Percentiles rank a stretch among this genome's conserved stretches.
Conservation (phyloP, 2,329 filamentous ascomycete species). For the Botryotinia narcissicola region DNA sequence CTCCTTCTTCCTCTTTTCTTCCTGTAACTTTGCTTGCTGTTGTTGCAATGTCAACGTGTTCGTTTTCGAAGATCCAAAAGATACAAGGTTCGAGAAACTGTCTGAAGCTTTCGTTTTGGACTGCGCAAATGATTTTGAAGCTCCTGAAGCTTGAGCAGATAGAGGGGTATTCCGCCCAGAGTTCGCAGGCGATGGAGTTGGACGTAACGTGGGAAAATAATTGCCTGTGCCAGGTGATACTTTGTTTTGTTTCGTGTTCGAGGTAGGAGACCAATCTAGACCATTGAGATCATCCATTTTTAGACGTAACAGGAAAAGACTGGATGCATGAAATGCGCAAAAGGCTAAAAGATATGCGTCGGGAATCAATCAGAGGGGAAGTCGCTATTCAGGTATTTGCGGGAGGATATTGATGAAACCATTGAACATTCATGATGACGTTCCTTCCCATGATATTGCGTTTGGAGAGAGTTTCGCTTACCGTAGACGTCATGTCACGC, state of each 20-base stretch:
- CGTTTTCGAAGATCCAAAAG: slow-evolving; percentile 54
- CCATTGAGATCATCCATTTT: slow-evolving; percentile 62
- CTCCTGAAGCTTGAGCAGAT: slow-evolving; percentile 42
- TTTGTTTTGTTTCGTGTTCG: slow-evolving; percentile 40
- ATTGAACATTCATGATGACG: not conserved
- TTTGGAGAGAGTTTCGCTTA: not conserved
- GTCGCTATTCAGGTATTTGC: not conserved
- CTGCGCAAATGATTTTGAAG: slow-evolving; percentile 39
- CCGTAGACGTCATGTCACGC: not conserved
- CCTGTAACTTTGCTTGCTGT: slow-evolving; percentile 66
- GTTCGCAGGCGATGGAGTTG: slow-evolving; percentile 47
- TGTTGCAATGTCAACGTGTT: slow-evolving; percentile 77
- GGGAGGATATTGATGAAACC: not conserved
- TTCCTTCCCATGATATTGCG: slow-evolving; percentile 3
- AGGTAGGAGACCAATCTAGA: slow-evolving; percentile 54
- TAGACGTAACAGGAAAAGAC: slow-evolving; percentile 3
- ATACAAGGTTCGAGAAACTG: slow-evolving; percentile 75
- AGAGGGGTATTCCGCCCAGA: slow-evolving; percentile 58
- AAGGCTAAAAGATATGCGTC: not conserved
- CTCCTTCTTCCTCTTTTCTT: slow-evolving; percentile 68
- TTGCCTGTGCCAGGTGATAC: slow-evolving; percentile 44
- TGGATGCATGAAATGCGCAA: slow-evolving; percentile 23
- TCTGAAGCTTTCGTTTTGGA: slow-evolving; percentile 53
- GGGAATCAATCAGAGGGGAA: not conserved
- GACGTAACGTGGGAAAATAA: slow-evolving; percentile 52